Evolutionary conservation across 2,329 filamentous ascomycete species (phyloP).

Genomic region (Cladorrhinum sp.): DNA sequence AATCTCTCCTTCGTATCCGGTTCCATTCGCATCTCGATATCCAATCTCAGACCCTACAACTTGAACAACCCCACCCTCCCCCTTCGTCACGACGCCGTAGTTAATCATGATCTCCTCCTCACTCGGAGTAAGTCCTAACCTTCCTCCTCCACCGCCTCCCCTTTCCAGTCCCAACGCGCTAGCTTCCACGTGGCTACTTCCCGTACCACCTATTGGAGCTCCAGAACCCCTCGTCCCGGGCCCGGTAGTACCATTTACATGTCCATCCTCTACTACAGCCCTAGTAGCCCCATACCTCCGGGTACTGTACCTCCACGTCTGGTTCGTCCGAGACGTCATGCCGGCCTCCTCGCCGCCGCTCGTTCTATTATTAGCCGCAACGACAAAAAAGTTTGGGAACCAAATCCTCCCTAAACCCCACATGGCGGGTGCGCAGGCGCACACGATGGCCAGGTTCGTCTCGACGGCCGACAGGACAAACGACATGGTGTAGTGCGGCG

Average conservation of each 20-base stretch:
- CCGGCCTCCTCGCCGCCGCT: background rate
- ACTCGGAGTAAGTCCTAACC: background rate
- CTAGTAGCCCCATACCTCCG: background rate
- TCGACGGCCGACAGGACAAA: slow-evolving; percentile 17
- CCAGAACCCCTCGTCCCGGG: background rate
- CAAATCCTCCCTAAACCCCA: slow-evolving; percentile 12
- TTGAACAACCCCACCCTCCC: background rate
- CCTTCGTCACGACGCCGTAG: background rate
- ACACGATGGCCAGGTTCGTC: slow-evolving; percentile 17
- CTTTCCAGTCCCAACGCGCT: background rate
- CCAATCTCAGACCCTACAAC: background rate
- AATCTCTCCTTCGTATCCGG: background rate
- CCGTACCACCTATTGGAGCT: background rate
- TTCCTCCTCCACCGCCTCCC: background rate
- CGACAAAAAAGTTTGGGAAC: slow-evolving; percentile 14
- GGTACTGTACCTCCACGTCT: background rate
- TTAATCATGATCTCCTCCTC: background rate
- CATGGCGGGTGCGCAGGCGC: slow-evolving; percentile 11
- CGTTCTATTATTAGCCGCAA: too few species aligned
- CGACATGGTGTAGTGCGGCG: slow-evolving; percentile 7
- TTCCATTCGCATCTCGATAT: background rate
- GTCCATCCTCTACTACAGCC: background rate
- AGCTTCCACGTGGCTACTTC: background rate
- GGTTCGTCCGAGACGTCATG: background rate
- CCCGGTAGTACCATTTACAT: background rate